phyloP scores from a whole-genome alignment of 495 filamentous ascomycete genomes.

The Hypoxylon perforatum region DNA sequence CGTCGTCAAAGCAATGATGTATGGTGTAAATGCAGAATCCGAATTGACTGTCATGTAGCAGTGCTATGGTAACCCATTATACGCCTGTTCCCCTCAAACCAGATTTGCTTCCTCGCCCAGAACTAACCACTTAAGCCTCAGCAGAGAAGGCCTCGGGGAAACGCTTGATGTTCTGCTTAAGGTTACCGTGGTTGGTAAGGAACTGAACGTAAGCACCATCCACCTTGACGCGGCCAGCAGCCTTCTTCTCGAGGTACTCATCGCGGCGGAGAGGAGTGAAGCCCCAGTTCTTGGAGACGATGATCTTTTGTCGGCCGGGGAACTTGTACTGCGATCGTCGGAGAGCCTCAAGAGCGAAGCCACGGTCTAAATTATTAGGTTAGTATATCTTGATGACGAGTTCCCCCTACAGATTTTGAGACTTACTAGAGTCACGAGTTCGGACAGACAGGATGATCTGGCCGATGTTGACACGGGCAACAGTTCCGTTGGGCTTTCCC shows the following conservation, averaged over 20 bases:
- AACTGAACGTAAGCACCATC: constrained; percentile 99
- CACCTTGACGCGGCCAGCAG: constrained; percentile 86
- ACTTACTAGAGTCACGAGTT: constrained; percentile 87
- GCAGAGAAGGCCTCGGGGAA: constrained; percentile 91
- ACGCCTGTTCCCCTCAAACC: constrained; percentile 50
- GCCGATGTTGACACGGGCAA: constrained; percentile 99
- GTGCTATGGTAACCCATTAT: constrained; percentile 52
- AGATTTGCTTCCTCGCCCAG: constrained; percentile 49
- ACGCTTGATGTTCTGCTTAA: constrained; percentile 86
- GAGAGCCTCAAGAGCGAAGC: constrained; percentile 95
- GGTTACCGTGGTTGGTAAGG: constrained; percentile 86
- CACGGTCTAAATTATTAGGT: constrained; percentile 69
- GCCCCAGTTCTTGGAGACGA: constrained; percentile 99
- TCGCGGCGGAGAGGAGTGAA: constrained; percentile 98
- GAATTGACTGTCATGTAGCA: constrained; percentile 50
- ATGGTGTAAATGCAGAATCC: constrained; percentile 50
- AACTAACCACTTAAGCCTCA: constrained; percentile 49
- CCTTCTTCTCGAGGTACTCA: constrained; percentile 92
- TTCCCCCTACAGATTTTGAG: neutral
- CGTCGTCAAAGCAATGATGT: neutral
- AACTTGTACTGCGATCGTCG: constrained; percentile 99
- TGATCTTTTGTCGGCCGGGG: constrained; percentile 99
- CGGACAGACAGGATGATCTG: constrained; percentile 97
- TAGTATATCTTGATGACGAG: constrained; percentile 26
- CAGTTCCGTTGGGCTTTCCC: constrained; percentile 97